phyloP scores from a whole-genome alignment of 208 protist genomes.

The Leishmania aethiopica region DNA sequence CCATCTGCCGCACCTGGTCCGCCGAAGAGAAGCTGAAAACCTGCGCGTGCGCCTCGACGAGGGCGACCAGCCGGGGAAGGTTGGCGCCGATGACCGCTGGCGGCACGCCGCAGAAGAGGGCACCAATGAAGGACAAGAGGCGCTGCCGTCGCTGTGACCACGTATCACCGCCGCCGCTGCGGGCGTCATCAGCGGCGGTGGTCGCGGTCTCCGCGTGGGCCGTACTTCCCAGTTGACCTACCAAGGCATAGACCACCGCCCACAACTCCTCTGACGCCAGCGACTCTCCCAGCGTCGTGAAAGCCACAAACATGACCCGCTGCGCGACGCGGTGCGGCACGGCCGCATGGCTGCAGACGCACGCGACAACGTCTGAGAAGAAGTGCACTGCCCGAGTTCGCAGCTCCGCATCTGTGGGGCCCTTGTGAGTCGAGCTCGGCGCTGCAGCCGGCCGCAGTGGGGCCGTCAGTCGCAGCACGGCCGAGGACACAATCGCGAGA shows the following conservation, averaged over 20 bases:
- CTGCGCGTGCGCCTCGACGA: conserved; percentile 19
- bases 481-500: conserved; percentile 12
- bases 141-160: conserved; percentile 32
- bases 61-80: conserved; percentile 30
- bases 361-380: conserved; percentile 9
- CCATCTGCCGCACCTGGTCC: conserved; percentile 20
- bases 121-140: conserved; percentile 14
- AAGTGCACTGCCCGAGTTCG: conserved; percentile 18
- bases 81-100: not conserved
- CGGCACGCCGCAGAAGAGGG: conserved; percentile 4
- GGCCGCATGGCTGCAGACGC: conserved; percentile 21
- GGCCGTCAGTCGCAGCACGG: conserved; percentile 18
- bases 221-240: conserved; percentile 1
- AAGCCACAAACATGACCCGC: conserved; percentile 11
- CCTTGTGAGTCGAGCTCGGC: not conserved
- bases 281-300: not conserved
- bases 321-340: conserved; percentile 17
- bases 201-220: not conserved
- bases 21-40: conserved; percentile 31
- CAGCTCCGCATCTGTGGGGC: not conserved
- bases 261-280: conserved; percentile 22
- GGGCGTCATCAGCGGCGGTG: not conserved
- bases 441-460: not conserved
- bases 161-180: conserved; percentile 1
- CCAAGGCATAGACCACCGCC: conserved; percentile 10